A percentile compares a stretch with the other conserved stretches of the same genome.
Evolutionary conservation across 441 rosid species (phyloP).

Genomic region (Oxalis stricta): DNA sequence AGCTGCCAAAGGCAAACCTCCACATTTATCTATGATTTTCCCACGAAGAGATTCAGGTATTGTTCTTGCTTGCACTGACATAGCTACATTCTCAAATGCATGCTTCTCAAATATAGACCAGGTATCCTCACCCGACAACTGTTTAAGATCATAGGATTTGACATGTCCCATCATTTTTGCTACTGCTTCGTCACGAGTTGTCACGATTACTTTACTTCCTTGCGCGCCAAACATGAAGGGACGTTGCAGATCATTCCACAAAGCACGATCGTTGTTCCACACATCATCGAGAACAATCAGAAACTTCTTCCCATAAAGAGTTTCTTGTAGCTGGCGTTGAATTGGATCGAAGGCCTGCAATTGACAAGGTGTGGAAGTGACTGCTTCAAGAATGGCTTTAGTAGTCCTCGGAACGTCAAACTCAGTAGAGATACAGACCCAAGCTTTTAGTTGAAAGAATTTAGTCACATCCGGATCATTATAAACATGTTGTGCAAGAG

Average conservation of each 20-base stretch:
- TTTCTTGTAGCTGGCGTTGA: background rate
- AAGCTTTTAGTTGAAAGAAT: background rate
- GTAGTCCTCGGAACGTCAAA: background rate
- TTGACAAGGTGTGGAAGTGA: background rate
- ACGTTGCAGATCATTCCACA: background rate
- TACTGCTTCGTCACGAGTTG: background rate
- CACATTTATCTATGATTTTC: background rate
- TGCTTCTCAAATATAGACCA: background rate
- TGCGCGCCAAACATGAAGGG: background rate
- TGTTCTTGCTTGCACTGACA: too few relatives aligned
- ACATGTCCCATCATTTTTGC: background rate
- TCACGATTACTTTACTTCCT: background rate
- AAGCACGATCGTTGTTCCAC: background rate
- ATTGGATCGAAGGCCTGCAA: background rate
- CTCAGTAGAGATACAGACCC: background rate
- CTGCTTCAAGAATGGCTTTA: background rate
- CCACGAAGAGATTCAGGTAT: background rate
- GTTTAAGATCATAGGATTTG: background rate
- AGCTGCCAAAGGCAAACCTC: background rate
- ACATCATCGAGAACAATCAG: background rate
- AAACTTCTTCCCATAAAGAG: background rate
- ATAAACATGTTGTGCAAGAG: background rate
- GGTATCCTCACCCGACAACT: background rate
- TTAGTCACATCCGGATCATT: background rate
- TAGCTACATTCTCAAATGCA: too few relatives aligned